These are phyloP conservation scores for Osmanthus fragrans DNA, from an alignment of 257 asterid genomes.

Conservation along the genomic window DNA sequence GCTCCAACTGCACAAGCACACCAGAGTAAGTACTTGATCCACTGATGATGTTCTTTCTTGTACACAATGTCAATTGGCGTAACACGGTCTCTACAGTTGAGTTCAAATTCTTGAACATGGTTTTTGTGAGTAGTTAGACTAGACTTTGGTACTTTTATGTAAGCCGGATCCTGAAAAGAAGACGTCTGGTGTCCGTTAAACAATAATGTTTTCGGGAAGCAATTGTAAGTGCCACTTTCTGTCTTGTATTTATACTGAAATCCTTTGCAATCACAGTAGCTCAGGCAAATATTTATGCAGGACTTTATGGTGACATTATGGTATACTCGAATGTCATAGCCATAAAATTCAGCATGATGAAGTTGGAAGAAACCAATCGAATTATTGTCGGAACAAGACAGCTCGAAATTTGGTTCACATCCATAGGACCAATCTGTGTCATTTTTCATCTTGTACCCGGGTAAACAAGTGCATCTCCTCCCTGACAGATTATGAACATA, in stretches of 20 bases:
- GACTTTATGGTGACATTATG: slow-evolving; percentile 20
- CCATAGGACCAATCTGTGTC: slow-evolving; percentile 38
- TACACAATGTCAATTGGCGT: slow-evolving; percentile 8
- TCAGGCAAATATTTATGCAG: slow-evolving; percentile 31
- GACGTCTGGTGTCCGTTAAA: slow-evolving; percentile 32
- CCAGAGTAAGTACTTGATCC: slow-evolving; percentile 27
- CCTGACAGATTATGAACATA: slow-evolving; percentile 8
- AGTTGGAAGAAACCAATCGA: slow-evolving; percentile 19
- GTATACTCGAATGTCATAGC: slow-evolving; percentile 32
- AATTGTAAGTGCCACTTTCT: slow-evolving; percentile 14
- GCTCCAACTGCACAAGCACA: slow-evolving; percentile 21
- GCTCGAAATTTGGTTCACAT: slow-evolving; percentile 34
- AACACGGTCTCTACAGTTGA: not conserved
- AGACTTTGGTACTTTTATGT: slow-evolving; percentile 28
- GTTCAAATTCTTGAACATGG: not conserved
- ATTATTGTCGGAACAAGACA: slow-evolving; percentile 14
- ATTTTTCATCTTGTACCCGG: slow-evolving; percentile 39
- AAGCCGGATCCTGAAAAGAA: slow-evolving; percentile 8
- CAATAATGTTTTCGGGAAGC: slow-evolving; percentile 30
- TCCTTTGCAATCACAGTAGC: slow-evolving; percentile 37
- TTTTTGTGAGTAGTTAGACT: not conserved
- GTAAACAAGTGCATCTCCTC: slow-evolving; percentile 40
- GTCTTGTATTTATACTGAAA: slow-evolving; percentile 27
- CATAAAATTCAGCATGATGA: slow-evolving; percentile 36
- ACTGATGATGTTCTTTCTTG: slow-evolving; percentile 1